Evolutionary conservation across 805 yeast genomes (phyloP).

Genomic region (Schwanniomyces vanrijiae): DNA sequence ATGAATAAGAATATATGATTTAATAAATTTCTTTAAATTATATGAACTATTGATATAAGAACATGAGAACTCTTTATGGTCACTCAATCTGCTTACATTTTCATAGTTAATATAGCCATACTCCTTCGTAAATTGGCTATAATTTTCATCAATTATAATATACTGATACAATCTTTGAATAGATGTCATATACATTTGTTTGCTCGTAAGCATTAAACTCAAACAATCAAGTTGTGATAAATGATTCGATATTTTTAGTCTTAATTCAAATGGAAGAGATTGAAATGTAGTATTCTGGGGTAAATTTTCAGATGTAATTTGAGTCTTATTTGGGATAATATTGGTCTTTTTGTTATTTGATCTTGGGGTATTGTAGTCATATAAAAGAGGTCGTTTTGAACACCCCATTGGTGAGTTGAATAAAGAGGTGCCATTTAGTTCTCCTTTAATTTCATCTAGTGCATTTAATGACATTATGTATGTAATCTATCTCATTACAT

Average conservation of each 20-base stretch:
- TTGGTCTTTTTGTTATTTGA: background rate
- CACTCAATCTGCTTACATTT: background rate
- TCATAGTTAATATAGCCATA: constrained; percentile 10
- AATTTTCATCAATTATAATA: constrained; percentile 38
- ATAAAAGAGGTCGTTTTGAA: constrained; percentile 14
- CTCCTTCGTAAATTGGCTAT: constrained; percentile 32
- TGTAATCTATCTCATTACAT: too few relatives aligned
- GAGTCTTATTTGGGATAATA: background rate
- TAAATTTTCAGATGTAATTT: background rate
- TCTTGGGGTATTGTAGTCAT: background rate
- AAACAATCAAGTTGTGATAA: constrained; percentile 40
- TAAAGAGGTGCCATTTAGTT: constrained; percentile 1
- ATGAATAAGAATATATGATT: constrained; percentile 8
- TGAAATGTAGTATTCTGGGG: constrained; percentile 14
- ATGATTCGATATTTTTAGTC: constrained; percentile 27
- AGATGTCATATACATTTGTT: constrained; percentile 26
- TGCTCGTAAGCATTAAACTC: constrained; percentile 28
- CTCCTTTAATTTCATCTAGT: background rate
- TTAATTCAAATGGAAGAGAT: constrained; percentile 38
- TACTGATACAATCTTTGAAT: constrained; percentile 38
- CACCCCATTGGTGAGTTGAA: constrained; percentile 24
- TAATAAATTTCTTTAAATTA: constrained; percentile 38
- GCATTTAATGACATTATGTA: background rate
- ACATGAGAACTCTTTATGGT: constrained; percentile 11
- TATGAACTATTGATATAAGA: constrained; percentile 38